Conservation (phyloP, 176 grass and related monocot genomes). For the Tillandsia leiboldiana region DNA sequence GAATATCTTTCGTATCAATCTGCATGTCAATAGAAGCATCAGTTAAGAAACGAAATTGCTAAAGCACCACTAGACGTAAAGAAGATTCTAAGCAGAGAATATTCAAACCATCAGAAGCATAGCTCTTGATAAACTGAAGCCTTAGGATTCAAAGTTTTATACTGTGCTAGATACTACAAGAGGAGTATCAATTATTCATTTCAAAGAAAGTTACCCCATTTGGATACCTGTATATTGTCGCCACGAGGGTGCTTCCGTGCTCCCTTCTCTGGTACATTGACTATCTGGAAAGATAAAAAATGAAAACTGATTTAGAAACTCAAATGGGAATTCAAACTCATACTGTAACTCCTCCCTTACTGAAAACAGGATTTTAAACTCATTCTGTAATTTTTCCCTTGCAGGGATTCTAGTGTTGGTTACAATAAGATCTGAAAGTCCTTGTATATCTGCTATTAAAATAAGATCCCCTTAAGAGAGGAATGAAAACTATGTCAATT, state of each 20-base stretch:
- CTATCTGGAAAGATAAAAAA: conserved; percentile 47
- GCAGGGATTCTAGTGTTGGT: no score
- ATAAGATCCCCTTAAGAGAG: conserved; percentile 5
- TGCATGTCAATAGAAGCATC: conserved; percentile 25
- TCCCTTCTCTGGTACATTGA: conserved; percentile 90
- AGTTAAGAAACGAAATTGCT: conserved; percentile 21
- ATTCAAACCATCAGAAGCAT: conserved; percentile 7
- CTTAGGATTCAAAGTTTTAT: not conserved
- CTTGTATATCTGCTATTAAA: not conserved
- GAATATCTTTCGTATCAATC: conserved; percentile 99
- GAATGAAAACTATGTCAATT: conserved; percentile 1
- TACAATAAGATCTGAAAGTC: not conserved
- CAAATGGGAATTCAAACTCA: not conserved
- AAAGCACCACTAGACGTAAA: not conserved
- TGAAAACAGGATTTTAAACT: not conserved
- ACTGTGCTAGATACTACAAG: not conserved
- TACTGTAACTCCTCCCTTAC: no score
- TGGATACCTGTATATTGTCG: conserved; percentile 88
- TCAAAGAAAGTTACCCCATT: not conserved
- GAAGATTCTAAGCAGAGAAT: conserved; percentile 6
- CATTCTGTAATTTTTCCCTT: no score
- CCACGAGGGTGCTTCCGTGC: conserved; percentile 91
- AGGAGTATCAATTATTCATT: not conserved
- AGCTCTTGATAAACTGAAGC: not conserved
- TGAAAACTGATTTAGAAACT: conserved; percentile 10